Evolutionary conservation across 2,329 filamentous ascomycete genomes (phyloP).

Genomic region (Hypoxylon sp.): DNA sequence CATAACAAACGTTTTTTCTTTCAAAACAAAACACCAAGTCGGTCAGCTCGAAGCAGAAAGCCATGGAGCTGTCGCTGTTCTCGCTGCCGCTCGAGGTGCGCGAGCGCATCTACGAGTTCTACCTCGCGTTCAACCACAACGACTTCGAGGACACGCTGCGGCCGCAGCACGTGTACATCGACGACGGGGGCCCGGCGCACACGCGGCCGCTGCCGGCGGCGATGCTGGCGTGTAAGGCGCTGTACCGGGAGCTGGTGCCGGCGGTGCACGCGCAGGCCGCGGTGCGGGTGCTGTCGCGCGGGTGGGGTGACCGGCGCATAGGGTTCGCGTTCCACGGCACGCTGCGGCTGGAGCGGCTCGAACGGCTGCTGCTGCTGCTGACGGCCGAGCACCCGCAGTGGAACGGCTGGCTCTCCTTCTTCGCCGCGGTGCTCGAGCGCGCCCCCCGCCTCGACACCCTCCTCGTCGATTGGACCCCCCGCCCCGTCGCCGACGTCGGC

Average conservation of each 20-base stretch:
- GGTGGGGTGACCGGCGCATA: slow-evolving; percentile 36
- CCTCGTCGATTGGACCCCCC: slow-evolving; percentile 45
- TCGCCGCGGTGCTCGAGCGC: slow-evolving; percentile 34
- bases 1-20: not conserved
- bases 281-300: slow-evolving; percentile 40
- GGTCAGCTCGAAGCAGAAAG: not conserved
- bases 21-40: no score
- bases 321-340: slow-evolving; percentile 44
- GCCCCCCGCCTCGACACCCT: slow-evolving; percentile 34
- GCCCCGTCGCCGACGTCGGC: slow-evolving; percentile 14
- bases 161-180: slow-evolving; percentile 32
- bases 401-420: slow-evolving; percentile 45
- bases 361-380: slow-evolving; percentile 39
- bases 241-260: slow-evolving; percentile 33
- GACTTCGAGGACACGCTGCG: slow-evolving; percentile 39
- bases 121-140: slow-evolving; percentile 33
- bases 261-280: slow-evolving; percentile 39
- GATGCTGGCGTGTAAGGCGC: slow-evolving; percentile 36
- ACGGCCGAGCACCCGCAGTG: slow-evolving; percentile 43
- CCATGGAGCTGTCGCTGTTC: slow-evolving; percentile 28
- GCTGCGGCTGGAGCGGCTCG: slow-evolving; percentile 41
- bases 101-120: slow-evolving; percentile 39
- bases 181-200: slow-evolving; percentile 12
- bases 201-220: slow-evolving; percentile 31
- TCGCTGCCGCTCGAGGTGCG: slow-evolving; percentile 37